phyloP scores from a whole-genome alignment of 345 rosid genomes.

The Heritiera fomes region DNA sequence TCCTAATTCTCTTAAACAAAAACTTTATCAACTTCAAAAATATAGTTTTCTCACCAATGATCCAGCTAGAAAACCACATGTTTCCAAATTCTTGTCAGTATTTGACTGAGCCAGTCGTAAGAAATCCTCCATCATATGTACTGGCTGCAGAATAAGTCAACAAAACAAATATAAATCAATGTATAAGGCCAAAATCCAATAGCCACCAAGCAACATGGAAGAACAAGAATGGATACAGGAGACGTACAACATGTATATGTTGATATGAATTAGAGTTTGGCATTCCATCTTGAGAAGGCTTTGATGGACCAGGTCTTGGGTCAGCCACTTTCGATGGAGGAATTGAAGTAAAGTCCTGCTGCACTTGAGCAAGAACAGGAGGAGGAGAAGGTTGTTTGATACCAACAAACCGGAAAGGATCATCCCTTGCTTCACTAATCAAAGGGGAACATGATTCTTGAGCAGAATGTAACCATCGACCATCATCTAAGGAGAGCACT shows the following conservation, averaged over 20 bases:
- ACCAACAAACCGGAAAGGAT: conserved; percentile 77
- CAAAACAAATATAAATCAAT: not conserved
- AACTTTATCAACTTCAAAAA: not conserved
- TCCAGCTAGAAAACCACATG: conserved; percentile 95
- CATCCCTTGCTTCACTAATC: conserved; percentile 58
- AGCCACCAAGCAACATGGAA: conserved; percentile 39
- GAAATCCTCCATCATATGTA: conserved; percentile 83
- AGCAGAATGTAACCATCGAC: conserved; percentile 63
- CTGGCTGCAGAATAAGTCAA: conserved; percentile 57
- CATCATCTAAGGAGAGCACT: conserved; percentile 91
- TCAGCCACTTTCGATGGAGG: conserved; percentile 95
- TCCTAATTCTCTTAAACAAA: not conserved
- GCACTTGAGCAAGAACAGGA: conserved; percentile 89
- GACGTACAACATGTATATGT: conserved; percentile 83
- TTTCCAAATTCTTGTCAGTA: conserved; percentile 81
- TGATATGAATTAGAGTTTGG: conserved; percentile 61
- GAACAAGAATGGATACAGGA: conserved; percentile 24
- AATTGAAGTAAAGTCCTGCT: conserved; percentile 58
- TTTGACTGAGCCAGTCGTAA: conserved; percentile 75
- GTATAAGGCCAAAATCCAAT: not conserved
- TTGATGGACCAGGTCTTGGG: conserved; percentile 98
- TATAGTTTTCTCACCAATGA: conserved; percentile 60
- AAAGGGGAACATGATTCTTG: conserved; percentile 50
- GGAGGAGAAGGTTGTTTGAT: conserved; percentile 89
- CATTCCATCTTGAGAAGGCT: conserved; percentile 52